phyloP scores from a whole-genome alignment of 1,284 basidiomycete genomes.

The Takashimella tepidaria region DNA sequence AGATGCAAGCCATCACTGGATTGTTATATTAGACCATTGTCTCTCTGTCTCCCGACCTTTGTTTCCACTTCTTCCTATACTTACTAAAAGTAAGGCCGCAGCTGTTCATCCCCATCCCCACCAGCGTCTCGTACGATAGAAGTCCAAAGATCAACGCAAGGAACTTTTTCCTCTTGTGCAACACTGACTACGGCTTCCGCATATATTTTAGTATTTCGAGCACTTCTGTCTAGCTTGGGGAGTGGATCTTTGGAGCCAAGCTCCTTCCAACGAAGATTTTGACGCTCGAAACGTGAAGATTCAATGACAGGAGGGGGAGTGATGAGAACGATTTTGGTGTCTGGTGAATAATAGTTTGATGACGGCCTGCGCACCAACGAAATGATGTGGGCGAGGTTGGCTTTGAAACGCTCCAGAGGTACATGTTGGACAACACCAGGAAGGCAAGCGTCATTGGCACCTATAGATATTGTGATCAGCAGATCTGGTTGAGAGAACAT shows the following conservation, averaged over 20 bases:
- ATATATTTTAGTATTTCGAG: conserved; percentile 60
- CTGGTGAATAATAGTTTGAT: conserved; percentile 64
- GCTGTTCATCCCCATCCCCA: conserved; percentile 51
- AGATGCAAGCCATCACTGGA: conserved; percentile 70
- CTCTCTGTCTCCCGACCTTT: conserved; percentile 44
- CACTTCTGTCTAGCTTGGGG: conserved; percentile 54
- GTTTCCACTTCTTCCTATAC: conserved; percentile 5
- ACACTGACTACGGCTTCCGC: conserved; percentile 64
- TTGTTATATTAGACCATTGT: neutral
- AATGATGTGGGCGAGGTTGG: conserved; percentile 63
- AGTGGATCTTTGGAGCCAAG: conserved; percentile 30
- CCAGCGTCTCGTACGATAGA: conserved; percentile 63
- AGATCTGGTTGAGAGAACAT: neutral
- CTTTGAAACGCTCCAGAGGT: conserved; percentile 60
- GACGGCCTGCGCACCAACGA: conserved; percentile 57
- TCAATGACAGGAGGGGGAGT: conserved; percentile 78
- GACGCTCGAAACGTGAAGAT: conserved; percentile 36
- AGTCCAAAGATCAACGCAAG: conserved; percentile 66
- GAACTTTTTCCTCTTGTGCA: conserved; percentile 55
- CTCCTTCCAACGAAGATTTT: conserved; percentile 44
- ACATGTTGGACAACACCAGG: conserved; percentile 51
- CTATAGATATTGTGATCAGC: conserved; percentile 17
- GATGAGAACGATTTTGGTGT: conserved; percentile 72
- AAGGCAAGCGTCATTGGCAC: conserved; percentile 71
- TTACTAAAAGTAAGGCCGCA: conserved; percentile 43